Evolutionary conservation across 768 basidiomycete genomes (phyloP), one percentile per base, ranked within the genome.

Genomic region (Termitomyces sp.): DNA sequence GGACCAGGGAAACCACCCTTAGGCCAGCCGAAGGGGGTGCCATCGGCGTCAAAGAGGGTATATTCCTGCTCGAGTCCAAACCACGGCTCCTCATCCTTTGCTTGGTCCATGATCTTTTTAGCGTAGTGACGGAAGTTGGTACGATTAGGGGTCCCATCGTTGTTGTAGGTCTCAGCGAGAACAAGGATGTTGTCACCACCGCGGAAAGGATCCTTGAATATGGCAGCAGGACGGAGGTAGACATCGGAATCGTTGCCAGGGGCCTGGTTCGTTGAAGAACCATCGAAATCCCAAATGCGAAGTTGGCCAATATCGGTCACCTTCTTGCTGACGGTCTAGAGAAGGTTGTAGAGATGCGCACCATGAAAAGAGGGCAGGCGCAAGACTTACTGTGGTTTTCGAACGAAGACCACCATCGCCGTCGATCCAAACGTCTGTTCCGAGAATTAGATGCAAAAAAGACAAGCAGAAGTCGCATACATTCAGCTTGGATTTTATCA

Each of bases 21-120:
- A 68, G 97, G 97, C 97, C 97, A 98, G 54, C 93, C 94, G 74
- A 80, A 90, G 45, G 96, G 96, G 60, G 82, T 79, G 64, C 88
- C 95, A 72, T 98, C 97, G 62, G 80, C 82, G 69, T 94, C 95
- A 66, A 99, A 90, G 64, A 99, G 88, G 65, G 96, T 98, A 82
- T 98, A 99, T 72, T 98, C 97, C 74, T 99, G 97, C 75, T 98
- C 96, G 61, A 98, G 80, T 77, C 96, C 95, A 73, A 99, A 98
- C 97, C 97, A 99, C 32, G 97, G 97, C 54, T 76, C 77, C 23
- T 68, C 17, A 1, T 85, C 86, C 75, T 91, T 91, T 65, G 89
- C 91, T 57, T 87, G 84, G 58, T 98, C 95, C 93, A 99, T 98
- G 68, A 88, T 80, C 82, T 99, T 98, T 73, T 87, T 88, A 59